Evolutionary conservation across 305 asterid species (phyloP), one percentile per base, ranked within the genome.

Genomic region (Solanum hybrid): DNA sequence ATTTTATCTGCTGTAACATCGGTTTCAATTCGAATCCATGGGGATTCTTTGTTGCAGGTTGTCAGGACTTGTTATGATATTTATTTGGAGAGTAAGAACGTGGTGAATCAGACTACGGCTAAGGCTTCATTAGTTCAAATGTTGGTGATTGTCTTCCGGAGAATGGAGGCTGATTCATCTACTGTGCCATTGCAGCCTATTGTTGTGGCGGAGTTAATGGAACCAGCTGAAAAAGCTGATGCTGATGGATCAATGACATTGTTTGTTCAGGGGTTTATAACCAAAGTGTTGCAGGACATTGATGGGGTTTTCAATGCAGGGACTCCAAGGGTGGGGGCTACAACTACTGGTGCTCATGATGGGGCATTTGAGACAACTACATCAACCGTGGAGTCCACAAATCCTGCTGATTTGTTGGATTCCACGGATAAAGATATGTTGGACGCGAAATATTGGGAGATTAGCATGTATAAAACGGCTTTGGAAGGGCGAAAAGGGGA

Each of bases 401-500:
- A 97, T 91, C 99, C 99, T 2, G 97, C 98, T 11, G 99, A 97
- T 94, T 95, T 97, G 93, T 93, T 97, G 96, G 99, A 96, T 91
- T 97, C 99, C 1, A 97, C 98, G 4, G 99, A 97, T 93, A 97
- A 95, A 95, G 99, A 97, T 93, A 97, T 97, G 99, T 90, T 97
- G 94, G 99, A 97, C 84, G 99, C 99, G 0, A 97, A 97, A 94
- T 96, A 96, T 90, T 97, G 99, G 99, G 99, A 97, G 96, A 96
- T 97, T 90, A 96, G 99, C 90, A 96, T 97, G 99, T 97, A 97
- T 89, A 97, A 97, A 93, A 95, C 98, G 4, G 99, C 99, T 2
- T 91, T 97, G 90, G 99, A 96, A 92, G 99, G 99, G 85, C 90
- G 99, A 94, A 97, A 96, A 93, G 99, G 98, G 87, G 99, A 96